Conservation (phyloP, 2,329 filamentous ascomycete species). For the Phoma sp. region DNA sequence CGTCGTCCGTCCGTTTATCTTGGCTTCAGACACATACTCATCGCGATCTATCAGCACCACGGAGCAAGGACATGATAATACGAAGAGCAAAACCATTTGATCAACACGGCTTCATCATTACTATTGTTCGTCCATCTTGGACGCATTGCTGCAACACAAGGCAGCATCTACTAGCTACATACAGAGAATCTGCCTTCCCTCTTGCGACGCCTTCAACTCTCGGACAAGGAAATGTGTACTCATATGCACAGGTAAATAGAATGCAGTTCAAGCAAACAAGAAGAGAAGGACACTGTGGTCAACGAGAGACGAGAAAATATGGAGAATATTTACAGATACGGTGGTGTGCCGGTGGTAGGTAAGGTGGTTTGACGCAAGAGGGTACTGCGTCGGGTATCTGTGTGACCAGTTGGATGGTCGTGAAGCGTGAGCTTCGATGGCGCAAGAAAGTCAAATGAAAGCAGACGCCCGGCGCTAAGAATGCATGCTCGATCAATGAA, state of each 20-base stretch:
- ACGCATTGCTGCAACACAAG: slow-evolving; percentile 15
- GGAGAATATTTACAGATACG: slow-evolving; percentile 22
- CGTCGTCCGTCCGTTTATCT: not conserved
- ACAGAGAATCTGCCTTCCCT: slow-evolving; percentile 8
- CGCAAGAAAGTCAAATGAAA: slow-evolving; percentile 21
- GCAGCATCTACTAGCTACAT: slow-evolving; percentile 18
- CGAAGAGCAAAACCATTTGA: not conserved
- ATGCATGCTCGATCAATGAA: slow-evolving; percentile 36
- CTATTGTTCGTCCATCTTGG: slow-evolving; percentile 17
- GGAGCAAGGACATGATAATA: not conserved
- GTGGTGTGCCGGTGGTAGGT: slow-evolving; percentile 5
- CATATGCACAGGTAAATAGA: slow-evolving; percentile 16
- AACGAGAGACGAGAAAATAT: slow-evolving; percentile 16
- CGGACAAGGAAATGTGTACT: slow-evolving; percentile 20
- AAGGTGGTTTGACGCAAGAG: slow-evolving; percentile 12
- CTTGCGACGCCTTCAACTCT: slow-evolving; percentile 11
- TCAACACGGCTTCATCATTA: slow-evolving; percentile 17
- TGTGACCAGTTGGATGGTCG: slow-evolving; percentile 38
- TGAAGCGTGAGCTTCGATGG: slow-evolving; percentile 32
- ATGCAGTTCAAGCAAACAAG: slow-evolving; percentile 18
- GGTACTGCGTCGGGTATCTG: slow-evolving; percentile 45
- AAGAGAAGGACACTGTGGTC: slow-evolving; percentile 15
- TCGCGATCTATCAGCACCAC: not conserved
- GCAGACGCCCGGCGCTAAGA: slow-evolving; percentile 39
- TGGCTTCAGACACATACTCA: not conserved